Base-by-base conservation (phyloP, 1,284 basidiomycete genomes). In the Cutaneotrichosporon cavernicola region DNA sequence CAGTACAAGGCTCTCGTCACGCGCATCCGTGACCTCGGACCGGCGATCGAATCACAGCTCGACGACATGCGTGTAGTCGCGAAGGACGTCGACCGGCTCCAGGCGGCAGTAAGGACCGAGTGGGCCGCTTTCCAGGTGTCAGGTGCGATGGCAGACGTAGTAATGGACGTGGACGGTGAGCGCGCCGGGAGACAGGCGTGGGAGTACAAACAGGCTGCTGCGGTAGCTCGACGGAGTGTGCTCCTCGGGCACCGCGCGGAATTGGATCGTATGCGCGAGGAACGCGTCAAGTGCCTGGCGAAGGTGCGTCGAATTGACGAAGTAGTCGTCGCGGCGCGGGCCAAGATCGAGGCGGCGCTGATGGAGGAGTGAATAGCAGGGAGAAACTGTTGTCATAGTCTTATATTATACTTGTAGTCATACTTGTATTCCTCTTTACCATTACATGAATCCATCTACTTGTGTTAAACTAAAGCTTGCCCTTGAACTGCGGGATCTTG, bases 401-500 rank as follows among this genome's bases (percentile, higher is more conserved):
- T 8, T 46, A 18, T 46, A 18, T 18, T 1, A n/a, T 46, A 43
- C 2, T 5, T 43, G 16, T n/a, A n/a, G 34, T 34, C 34, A 34
- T 34, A 10, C 34, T 34, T 34, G 34, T 46, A 46, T 18, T 16
- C n/a, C 16, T 46, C 18, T 18, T n/a, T n/a, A n/a, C 38, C 18
- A 46, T n/a, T n/a, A 18, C 43, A 46, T 46, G 38, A 14, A 46
- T 18, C 43, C n/a, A 46, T 18, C 4, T 46, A 6, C 43, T 46
- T 36, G 34, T 47, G 26, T 5, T 36, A 16, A 8, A 9, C 43
- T 60, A 62, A 10, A 62, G 46, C 61, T 65, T 65, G 50, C 51
- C 61, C 64, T 65, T 68, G 52, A 43, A 65, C 36, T 52, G 36
- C 4, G 63, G 62, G 30, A 68, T 32, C 49, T 62, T 68, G 36